Percentiles rank a stretch among this genome's conserved stretches.
phyloP scores from a whole-genome alignment of 2,329 filamentous ascomycete genomes.

The Fusarium secorum region DNA sequence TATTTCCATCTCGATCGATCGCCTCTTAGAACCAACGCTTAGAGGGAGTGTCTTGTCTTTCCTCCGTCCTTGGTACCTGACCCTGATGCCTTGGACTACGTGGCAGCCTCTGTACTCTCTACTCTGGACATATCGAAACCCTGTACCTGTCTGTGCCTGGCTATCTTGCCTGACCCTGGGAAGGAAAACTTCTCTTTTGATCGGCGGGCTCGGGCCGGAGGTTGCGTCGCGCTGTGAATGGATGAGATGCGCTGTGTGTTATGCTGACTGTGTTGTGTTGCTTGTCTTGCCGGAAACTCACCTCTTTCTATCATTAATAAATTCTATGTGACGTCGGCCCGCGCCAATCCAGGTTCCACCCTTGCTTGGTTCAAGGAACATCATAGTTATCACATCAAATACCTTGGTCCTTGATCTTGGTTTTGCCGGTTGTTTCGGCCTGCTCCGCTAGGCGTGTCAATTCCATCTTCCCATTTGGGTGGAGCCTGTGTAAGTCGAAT shows the following conservation, averaged over 20 bases:
- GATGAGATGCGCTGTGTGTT: neutral
- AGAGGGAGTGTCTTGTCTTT: neutral
- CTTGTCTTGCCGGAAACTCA: constrained; percentile 20
- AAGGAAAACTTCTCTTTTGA: constrained; percentile 20
- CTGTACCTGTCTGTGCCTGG: constrained; percentile 16
- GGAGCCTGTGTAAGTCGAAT: constrained; percentile 1
- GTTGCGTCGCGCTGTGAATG: constrained; percentile 1
- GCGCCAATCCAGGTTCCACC: neutral
- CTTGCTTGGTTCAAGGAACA: constrained; percentile 14
- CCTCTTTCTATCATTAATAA: too few species aligned
- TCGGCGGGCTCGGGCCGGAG: constrained; percentile 28
- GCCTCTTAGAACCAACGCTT: neutral
- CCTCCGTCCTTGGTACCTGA: constrained; percentile 1
- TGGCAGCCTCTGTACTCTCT: constrained; percentile 10
- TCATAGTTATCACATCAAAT: neutral
- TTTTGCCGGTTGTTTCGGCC: constrained; percentile 2
- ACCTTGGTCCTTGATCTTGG: neutral
- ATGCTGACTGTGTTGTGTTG: neutral
- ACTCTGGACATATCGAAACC: constrained; percentile 1
- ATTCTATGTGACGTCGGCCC: constrained; percentile 30
- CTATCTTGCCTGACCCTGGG: constrained; percentile 6
- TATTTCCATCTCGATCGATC: constrained; percentile 20
- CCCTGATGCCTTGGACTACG: constrained; percentile 3
- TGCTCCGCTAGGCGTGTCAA: constrained; percentile 12
- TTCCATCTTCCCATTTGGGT: neutral